Conservation (phyloP, 495 filamentous ascomycete species). For the Trichoderma parareesei region DNA sequence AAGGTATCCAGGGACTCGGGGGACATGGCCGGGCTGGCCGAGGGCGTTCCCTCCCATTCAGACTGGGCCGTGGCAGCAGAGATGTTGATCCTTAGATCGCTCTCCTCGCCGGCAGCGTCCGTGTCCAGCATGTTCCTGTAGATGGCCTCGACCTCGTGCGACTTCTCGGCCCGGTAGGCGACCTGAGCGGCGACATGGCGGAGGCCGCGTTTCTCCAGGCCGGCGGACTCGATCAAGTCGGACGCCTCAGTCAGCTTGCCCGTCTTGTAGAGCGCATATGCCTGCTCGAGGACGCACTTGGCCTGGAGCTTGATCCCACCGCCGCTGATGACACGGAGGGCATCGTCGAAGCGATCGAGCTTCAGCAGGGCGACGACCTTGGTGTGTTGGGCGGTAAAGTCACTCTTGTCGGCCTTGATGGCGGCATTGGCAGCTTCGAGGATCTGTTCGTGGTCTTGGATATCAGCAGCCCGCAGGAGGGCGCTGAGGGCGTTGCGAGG, state of each 20-base stretch:
- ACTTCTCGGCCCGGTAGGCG: constrained; percentile 77
- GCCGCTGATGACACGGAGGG: constrained; percentile 65
- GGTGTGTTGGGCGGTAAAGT: constrained; percentile 63
- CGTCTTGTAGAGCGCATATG: constrained; percentile 86
- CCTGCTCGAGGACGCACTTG: constrained; percentile 64
- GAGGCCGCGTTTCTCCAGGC: constrained; percentile 38
- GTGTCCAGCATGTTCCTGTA: constrained; percentile 54
- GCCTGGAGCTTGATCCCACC: constrained; percentile 60
- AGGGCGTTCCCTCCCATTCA: constrained; percentile 58
- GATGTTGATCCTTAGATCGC: constrained; percentile 79
- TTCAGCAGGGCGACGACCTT: constrained; percentile 82
- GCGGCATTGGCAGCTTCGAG: constrained; percentile 52
- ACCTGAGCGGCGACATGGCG: constrained; percentile 85
- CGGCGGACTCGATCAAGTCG: constrained; percentile 41
- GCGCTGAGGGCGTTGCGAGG: constrained; percentile 42
- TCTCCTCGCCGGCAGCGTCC: constrained; percentile 53
- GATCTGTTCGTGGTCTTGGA: constrained; percentile 41
- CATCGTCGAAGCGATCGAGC: constrained; percentile 89
- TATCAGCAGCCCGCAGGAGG: constrained; percentile 37
- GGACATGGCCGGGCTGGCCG: constrained; percentile 31
- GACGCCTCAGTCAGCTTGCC: constrained; percentile 69
- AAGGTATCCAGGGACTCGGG: constrained; percentile 78
- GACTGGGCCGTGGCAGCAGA: constrained; percentile 76
- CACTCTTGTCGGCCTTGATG: constrained; percentile 50
- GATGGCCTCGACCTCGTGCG: constrained; percentile 58